phyloP scores from a whole-genome alignment of 2,329 filamentous ascomycete genomes.

The Pseudofabraea citricarpa region DNA sequence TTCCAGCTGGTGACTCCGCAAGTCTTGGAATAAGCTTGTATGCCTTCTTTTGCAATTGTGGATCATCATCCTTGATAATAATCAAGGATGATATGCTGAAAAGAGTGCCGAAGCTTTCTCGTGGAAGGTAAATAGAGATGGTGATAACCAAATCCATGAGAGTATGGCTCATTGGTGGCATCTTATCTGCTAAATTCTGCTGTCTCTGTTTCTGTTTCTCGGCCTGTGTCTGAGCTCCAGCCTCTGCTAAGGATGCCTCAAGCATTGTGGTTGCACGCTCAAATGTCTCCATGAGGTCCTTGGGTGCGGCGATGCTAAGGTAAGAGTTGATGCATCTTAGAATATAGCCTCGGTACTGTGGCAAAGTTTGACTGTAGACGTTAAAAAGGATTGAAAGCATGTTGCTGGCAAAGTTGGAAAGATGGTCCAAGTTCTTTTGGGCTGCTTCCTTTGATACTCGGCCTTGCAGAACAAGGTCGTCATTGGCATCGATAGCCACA shows the following conservation, averaged over 20 bases:
- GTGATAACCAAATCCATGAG: constrained; percentile 96
- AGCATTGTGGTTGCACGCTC: constrained; percentile 81
- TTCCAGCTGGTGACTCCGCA: constrained; percentile 73
- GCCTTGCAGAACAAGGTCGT: constrained; percentile 69
- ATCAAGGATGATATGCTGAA: constrained; percentile 85
- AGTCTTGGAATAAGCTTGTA: constrained; percentile 96
- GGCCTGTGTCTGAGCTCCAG: constrained; percentile 57
- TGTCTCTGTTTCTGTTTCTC: constrained; percentile 58
- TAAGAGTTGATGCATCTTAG: constrained; percentile 93
- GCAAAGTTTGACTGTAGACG: constrained; percentile 93
- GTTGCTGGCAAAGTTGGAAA: constrained; percentile 77
- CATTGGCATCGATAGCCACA: constrained; percentile 59
- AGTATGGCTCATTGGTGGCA: constrained; percentile 91
- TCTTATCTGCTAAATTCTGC: constrained; percentile 55
- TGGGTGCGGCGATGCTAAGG: constrained; percentile 75
- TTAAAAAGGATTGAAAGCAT: constrained; percentile 97
- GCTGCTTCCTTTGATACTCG: constrained; percentile 73
- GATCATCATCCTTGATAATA: constrained; percentile 75
- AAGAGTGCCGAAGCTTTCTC: constrained; percentile 76
- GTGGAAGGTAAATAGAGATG: constrained; percentile 87
- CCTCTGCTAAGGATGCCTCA: constrained; percentile 60
- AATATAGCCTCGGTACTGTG: constrained; percentile 85
- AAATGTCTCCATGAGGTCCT: constrained; percentile 84
- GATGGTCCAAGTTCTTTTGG: constrained; percentile 73
- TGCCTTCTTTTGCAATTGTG: constrained; percentile 96